Conservation (phyloP, 345 rosid species). For the Eucalyptus victrix region DNA sequence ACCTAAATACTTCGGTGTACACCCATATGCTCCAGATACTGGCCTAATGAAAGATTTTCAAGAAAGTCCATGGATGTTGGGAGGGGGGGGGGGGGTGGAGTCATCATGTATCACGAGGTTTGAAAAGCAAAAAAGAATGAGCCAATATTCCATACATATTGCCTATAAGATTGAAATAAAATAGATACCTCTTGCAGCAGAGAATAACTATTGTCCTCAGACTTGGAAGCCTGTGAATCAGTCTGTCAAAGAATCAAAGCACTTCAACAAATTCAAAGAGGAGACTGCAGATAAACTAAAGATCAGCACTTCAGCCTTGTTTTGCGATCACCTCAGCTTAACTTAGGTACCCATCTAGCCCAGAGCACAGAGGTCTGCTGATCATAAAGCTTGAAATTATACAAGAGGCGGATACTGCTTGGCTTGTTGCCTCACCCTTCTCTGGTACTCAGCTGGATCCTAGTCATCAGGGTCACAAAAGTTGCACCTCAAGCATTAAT, state of each 20-base stretch:
- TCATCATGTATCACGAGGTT: neutral
- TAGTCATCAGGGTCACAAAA: neutral
- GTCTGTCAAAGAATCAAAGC: neutral
- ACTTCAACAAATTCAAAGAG: neutral
- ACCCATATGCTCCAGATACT: neutral
- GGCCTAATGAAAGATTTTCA: neutral
- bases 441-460: conserved; percentile 78
- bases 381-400: neutral
- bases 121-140: neutral
- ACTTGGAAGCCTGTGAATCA: neutral
- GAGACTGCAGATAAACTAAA: neutral
- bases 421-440: conserved; percentile 73
- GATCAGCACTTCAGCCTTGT: neutral
- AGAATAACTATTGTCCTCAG: neutral
- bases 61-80: neutral
- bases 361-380: neutral
- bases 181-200: neutral
- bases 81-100: neutral
- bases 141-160: neutral
- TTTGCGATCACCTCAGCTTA: neutral
- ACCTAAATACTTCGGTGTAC: neutral
- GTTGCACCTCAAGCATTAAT: neutral
- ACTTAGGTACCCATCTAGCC: neutral
- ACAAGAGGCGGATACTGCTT: conserved; percentile 66
- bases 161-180: neutral